A percentile compares a stretch with the other conserved stretches of the same genome.
These are phyloP conservation scores for Mortierella sp. DNA, from an alignment of 371 early-diverging fungal genomes.

Conservation along the genomic window DNA sequence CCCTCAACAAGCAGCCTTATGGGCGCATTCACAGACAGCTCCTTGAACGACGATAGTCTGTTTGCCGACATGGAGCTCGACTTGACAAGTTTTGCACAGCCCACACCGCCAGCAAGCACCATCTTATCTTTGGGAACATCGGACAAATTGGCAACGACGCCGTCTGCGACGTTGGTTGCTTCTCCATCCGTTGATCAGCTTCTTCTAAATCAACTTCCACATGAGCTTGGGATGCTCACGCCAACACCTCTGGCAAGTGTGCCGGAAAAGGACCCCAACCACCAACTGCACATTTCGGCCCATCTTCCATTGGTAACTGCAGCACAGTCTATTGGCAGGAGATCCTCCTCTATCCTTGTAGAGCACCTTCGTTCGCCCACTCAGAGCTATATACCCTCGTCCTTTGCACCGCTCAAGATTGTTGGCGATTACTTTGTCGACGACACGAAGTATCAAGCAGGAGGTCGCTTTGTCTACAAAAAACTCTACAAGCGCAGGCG, in stretches of 20 bases:
- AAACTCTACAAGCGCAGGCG: conserved; percentile 38
- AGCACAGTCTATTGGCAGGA: conserved; percentile 10
- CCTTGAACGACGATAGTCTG: conserved; percentile 30
- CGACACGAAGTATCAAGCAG: conserved; percentile 47
- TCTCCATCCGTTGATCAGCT: conserved; percentile 24
- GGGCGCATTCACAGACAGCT: conserved; percentile 26
- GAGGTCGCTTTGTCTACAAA: conserved; percentile 42
- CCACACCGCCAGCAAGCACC: conserved; percentile 22
- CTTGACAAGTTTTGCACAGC: conserved; percentile 23
- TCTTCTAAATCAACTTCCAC: conserved; percentile 10
- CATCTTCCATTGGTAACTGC: conserved; percentile 1
- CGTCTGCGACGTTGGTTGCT: neutral
- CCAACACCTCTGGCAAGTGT: conserved; percentile 10
- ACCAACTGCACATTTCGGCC: neutral
- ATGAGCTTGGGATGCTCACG: conserved; percentile 22
- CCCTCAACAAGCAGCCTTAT: conserved; percentile 12
- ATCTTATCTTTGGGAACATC: conserved; percentile 9
- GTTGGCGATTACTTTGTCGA: conserved; percentile 42
- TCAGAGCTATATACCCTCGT: conserved; percentile 49
- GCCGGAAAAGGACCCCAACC: conserved; percentile 9
- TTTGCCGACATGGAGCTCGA: conserved; percentile 44
- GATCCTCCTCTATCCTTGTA: conserved; percentile 16
- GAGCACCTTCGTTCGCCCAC: conserved; percentile 24
- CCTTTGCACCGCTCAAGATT: conserved; percentile 44
- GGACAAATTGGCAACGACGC: conserved; percentile 3